phyloP scores from a whole-genome alignment of 352 stramenopile genomes.

The Chloridella minuta region DNA sequence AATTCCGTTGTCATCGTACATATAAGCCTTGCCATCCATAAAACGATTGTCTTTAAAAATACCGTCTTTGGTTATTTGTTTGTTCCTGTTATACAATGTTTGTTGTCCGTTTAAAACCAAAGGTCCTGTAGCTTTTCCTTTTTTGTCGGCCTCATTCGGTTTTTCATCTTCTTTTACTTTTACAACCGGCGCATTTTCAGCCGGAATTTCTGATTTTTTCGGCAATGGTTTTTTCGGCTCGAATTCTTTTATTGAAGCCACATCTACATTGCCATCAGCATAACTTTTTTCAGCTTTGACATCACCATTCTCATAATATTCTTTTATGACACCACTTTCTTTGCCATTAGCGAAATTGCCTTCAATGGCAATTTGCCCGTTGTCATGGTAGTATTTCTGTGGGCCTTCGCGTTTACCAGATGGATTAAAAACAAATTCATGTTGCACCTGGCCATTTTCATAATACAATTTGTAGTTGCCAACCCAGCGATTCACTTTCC shows the following conservation, averaged over 20 bases:
- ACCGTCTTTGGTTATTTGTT: background rate
- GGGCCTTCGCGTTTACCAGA: background rate
- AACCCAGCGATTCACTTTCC: background rate
- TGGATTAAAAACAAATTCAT: background rate
- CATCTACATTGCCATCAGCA: background rate
- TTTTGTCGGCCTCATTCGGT: background rate
- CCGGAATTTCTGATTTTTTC: background rate
- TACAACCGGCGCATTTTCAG: background rate
- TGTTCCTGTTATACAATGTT: background rate
- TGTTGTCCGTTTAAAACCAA: background rate
- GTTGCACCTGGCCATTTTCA: background rate
- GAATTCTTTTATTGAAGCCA: background rate
- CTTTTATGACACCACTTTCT: background rate
- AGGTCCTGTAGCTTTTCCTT: background rate
- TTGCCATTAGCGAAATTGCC: background rate
- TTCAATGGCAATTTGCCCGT: background rate
- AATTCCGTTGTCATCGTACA: background rate
- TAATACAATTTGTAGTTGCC: slow-evolving; percentile 2
- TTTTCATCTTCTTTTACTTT: background rate
- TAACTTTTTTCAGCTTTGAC: background rate
- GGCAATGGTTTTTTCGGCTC: background rate
- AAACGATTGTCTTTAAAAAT: background rate
- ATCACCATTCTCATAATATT: background rate
- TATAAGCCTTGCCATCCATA: background rate
- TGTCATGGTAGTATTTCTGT: slow-evolving; percentile 2